These are phyloP conservation scores for Cercophora samala DNA, from an alignment of 495 filamentous ascomycete species.

Conservation along the genomic window DNA sequence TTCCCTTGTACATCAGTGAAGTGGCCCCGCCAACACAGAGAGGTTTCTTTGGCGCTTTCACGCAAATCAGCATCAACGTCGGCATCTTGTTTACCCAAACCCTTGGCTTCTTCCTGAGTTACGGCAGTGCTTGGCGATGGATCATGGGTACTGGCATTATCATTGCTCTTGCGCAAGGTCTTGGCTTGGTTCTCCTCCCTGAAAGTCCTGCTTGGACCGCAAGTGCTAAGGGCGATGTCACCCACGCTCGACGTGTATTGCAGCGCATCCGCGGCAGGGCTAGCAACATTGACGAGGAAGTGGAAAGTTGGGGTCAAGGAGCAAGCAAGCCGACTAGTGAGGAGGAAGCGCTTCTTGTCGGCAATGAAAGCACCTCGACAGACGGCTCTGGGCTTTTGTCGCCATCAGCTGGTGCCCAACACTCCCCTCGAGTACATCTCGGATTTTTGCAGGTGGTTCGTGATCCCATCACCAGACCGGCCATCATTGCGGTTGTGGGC, in stretches of 20 bases:
- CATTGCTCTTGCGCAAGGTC: constrained; percentile 61
- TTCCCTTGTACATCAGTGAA: constrained; percentile 93
- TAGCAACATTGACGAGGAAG: constrained; percentile 70
- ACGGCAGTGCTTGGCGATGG: constrained; percentile 72
- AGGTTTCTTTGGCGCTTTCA: constrained; percentile 86
- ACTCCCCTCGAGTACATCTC: constrained; percentile 45
- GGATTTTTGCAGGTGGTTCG: constrained; percentile 64
- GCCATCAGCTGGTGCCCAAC: constrained; percentile 32
- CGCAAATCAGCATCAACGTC: constrained; percentile 91
- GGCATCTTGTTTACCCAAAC: constrained; percentile 83
- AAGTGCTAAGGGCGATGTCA: constrained; percentile 55
- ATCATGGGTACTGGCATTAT: constrained; percentile 72
- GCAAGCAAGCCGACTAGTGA: constrained; percentile 36
- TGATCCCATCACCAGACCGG: constrained; percentile 65
- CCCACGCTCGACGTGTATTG: constrained; percentile 61
- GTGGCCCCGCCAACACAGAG: constrained; percentile 72
- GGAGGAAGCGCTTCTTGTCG: constrained; percentile 46
- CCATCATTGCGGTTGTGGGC: constrained; percentile 78
- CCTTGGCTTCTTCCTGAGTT: constrained; percentile 81
- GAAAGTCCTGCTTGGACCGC: constrained; percentile 88
- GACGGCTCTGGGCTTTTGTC: constrained; percentile 43
- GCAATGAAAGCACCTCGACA: constrained; percentile 27
- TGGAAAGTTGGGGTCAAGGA: constrained; percentile 57
- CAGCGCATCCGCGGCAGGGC: constrained; percentile 69
- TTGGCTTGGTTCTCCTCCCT: constrained; percentile 66